A percentile compares a stretch with the other conserved stretches of the same genome.
Evolutionary conservation across 164 flowering plant genomes (phyloP).

Genomic region (Tetracentron sinense): DNA sequence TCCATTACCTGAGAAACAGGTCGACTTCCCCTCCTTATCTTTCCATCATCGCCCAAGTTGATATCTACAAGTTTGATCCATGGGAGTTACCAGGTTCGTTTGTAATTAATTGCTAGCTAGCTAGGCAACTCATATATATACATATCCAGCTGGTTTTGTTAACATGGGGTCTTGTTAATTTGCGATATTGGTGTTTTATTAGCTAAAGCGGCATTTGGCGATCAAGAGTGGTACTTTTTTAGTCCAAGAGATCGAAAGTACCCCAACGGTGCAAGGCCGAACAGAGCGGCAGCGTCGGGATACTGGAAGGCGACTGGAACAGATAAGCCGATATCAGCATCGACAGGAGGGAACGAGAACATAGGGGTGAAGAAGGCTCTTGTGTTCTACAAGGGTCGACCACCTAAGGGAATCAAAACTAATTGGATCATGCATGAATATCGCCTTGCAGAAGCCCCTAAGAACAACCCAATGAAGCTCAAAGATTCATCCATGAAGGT

Average conservation of each 20-base stretch:
- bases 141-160: not conserved
- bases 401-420: conserved; percentile 51
- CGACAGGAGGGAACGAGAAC: conserved; percentile 10
- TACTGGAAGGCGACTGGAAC: conserved; percentile 66
- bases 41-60: conserved; percentile 42
- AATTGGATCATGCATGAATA: conserved; percentile 66
- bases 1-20: conserved; percentile 40
- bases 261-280: conserved; percentile 57
- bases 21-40: conserved; percentile 29
- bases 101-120: not conserved
- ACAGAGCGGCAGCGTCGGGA: conserved; percentile 49
- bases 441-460: conserved; percentile 28
- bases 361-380: conserved; percentile 56
- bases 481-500: conserved; percentile 30
- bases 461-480: conserved; percentile 8
- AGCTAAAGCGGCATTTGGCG: conserved; percentile 45
- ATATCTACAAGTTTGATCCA: conserved; percentile 50
- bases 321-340: conserved; percentile 28
- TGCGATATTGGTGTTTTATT: not conserved
- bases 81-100: conserved; percentile 44
- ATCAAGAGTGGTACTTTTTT: conserved; percentile 62
- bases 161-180: too few species aligned
- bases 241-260: conserved; percentile 57
- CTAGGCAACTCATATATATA: not conserved
- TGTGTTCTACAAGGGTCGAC: conserved; percentile 51